Evolutionary conservation across 2,329 filamentous ascomycete species (phyloP), one percentile per base, ranked within the genome.

Genomic region (Lachnellula arida): DNA sequence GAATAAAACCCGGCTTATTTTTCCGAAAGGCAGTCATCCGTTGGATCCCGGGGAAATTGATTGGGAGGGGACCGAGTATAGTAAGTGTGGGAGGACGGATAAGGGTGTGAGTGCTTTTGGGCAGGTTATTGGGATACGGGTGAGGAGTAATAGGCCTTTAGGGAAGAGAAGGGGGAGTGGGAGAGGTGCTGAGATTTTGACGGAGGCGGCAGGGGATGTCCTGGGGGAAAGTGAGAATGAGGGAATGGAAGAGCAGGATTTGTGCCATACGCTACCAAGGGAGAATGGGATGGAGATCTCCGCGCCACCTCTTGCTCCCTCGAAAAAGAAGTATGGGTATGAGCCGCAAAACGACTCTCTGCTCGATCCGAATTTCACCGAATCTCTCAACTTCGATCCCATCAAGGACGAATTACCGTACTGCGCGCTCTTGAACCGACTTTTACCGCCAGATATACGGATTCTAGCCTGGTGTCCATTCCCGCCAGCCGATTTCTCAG

Each of bases 51-150:
- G 82, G 9, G 74, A 81, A 52, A 77, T 97, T 25, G 87, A 89
- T 71, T 96, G 91, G 81, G 84, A 89, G 35, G 86, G 86, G 7
- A 92, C 85, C 71, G 89, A 96, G 59, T 99, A 97, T 72, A 91
- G 89, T 37, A 99, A 99, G 72, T 97, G 93, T 68, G 94, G 94
- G 2, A 81, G 94, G 60, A 99, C 94, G 17, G 94, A 99, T 70
- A 81, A 85, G 53, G 94, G 94, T 12, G 94, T 99, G 37, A 97
- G 91, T 72, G 92, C 94, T 3, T 99, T 99, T 75, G 94, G 94
- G 0, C 94, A 99, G 75, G 94, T 99, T 55, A 85, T 99, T 67
- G 88, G 86, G 0, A 75, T 99, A 42, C 77, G 87, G 54, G 86
- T 99, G 15, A 80, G 93, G 68, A 97, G 92, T 72, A 88, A 88